These are phyloP conservation scores for Seiridium cupressi DNA, from an alignment of 2,329 filamentous ascomycete species.

Conservation along the genomic window DNA sequence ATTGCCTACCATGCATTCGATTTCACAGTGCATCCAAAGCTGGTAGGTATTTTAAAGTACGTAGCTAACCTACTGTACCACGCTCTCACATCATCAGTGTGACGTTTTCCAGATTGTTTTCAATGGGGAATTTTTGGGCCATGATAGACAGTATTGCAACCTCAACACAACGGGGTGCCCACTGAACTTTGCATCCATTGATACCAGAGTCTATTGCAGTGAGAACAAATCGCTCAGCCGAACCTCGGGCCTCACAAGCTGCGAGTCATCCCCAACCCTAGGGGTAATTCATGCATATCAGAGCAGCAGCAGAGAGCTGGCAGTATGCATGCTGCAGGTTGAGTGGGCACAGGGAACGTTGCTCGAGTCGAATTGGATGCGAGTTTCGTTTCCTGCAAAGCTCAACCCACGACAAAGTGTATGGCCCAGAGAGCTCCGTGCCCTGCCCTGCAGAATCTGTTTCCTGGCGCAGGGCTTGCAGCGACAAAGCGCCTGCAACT, in stretches of 20 bases:
- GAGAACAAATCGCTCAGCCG: not conserved
- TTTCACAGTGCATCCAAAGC: no score
- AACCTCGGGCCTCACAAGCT: not conserved
- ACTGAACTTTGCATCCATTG: no score
- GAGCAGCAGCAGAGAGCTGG: not conserved
- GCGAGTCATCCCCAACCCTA: slow-evolving; percentile 4
- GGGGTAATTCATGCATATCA: slow-evolving; percentile 3
- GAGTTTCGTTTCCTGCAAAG: not conserved
- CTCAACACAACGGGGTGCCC: not conserved
- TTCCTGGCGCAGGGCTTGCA: not conserved
- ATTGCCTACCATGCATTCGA: no score
- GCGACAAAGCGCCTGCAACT: not conserved
- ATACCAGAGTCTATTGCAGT: not conserved
- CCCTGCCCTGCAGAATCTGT: not conserved
- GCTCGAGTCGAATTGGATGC: not conserved
- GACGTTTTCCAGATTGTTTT: no score
- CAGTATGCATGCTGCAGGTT: not conserved
- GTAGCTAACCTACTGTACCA: no score
- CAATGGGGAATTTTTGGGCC: not conserved
- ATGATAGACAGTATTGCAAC: not conserved
- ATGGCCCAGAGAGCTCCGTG: not conserved
- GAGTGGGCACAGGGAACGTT: not conserved
- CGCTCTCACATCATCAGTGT: no score
- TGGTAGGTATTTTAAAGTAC: no score
- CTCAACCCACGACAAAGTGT: not conserved